Base-by-base conservation (phyloP, 2,329 filamentous ascomycete species). In the Didymella sp. region DNA sequence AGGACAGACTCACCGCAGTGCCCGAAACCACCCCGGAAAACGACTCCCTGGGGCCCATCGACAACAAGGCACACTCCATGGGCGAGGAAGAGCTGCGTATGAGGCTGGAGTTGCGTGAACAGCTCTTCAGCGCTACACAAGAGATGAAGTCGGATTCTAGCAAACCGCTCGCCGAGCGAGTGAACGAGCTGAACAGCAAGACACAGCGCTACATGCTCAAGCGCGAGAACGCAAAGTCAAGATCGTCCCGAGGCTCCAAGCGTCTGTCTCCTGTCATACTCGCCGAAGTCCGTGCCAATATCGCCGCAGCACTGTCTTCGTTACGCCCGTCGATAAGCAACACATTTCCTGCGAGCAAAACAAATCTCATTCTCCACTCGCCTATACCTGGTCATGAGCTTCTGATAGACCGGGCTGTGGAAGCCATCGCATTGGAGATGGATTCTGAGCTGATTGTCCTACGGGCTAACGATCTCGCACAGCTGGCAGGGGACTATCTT, bases 401-500 rank as follows among this genome's bases (percentile, higher is more conserved):
- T 43, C 81, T 84, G 59, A 75, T 91, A 31, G 82, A 88, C 60
- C 75, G 78, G 3, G 78, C 90, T n/a, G 84, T 93, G 2, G 81
- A 85, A 57, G 82, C 85, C 47, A 78, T 89, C 40, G 89, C 89
- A 0, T 77, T 78, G 12, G 81, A 86, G 30, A 77, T 89, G 6
- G 78, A 78, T 6, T 88, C 90, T 3, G 87, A 94, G 62, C 69
- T 94, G 3, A 77, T 95, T 28, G 82, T 85, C 19, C 71, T 96
- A 11, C 85, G 88, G 68, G 86, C 90, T 1, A 84, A 87, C 60
- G 88, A 89, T 67, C 77, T 96, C 50, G 89, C 89, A 3, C 82
- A 88, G 46, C 78, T 95, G 24, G 82, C 88, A 0, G 89, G 88
- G 2, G 82, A 85, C 40, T 91, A 92, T 66, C 76, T 93, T 9